Conservation (phyloP, 306 rosid species). For the Fagus sylvatica region DNA sequence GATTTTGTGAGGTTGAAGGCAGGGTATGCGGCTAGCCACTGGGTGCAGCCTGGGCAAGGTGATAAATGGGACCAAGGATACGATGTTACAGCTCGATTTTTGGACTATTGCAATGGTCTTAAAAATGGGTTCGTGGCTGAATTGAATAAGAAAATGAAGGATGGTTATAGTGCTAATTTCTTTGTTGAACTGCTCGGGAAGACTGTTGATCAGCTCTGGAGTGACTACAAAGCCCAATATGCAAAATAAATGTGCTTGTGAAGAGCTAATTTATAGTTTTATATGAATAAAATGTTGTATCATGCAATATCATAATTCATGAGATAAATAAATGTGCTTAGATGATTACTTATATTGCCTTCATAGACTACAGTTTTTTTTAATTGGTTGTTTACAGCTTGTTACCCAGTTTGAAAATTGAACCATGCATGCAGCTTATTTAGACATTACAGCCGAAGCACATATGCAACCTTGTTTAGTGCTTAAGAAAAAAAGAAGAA, state of each 20-base stretch:
- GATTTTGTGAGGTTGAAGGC: slow-evolving; percentile 47
- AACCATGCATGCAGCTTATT: too few relatives aligned
- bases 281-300: neutral
- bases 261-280: too few relatives aligned
- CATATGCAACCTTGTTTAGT: too few relatives aligned
- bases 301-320: neutral
- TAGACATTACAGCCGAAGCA: too few relatives aligned
- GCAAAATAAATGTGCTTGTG: neutral
- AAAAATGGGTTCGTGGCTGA: slow-evolving; percentile 50
- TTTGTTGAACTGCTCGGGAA: slow-evolving; percentile 46
- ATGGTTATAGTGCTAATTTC: slow-evolving; percentile 31
- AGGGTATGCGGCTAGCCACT: slow-evolving; percentile 8
- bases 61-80: slow-evolving; percentile 39
- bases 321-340: neutral
- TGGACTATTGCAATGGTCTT: slow-evolving; percentile 37
- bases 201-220: slow-evolving; percentile 43
- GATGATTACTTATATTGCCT: too few relatives aligned
- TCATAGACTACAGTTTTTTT: too few relatives aligned
- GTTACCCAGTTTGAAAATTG: too few relatives aligned
- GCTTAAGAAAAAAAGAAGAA: too few relatives aligned
- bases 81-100: slow-evolving; percentile 38
- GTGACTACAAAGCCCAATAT: too few relatives aligned
- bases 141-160: slow-evolving; percentile 42
- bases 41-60: slow-evolving; percentile 31
- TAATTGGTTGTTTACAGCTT: too few relatives aligned